phyloP scores from a whole-genome alignment of 257 asterid species.

The Ligustrum vulgare region DNA sequence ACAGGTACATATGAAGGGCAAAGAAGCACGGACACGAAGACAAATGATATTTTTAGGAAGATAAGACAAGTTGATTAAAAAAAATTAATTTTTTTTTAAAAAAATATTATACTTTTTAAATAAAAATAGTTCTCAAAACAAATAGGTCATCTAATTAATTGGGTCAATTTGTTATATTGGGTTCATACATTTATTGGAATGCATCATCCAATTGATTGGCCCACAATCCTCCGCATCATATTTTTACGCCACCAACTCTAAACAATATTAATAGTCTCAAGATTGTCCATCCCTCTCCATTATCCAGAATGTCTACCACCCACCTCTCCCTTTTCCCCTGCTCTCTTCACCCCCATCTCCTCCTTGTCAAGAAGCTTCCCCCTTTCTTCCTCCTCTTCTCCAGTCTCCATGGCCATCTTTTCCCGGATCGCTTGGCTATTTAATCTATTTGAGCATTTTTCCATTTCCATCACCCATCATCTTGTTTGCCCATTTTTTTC shows the following conservation, averaged over 20 bases:
- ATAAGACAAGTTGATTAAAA: not conserved
- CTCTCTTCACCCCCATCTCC: not conserved
- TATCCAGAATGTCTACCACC: not conserved
- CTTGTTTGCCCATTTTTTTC: not conserved
- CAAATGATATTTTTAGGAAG: not conserved
- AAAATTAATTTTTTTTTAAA: too few species aligned
- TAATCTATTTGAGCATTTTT: not conserved
- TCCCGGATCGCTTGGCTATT: not conserved
- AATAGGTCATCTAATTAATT: not conserved
- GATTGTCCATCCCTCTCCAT: not conserved
- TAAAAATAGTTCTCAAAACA: not conserved
- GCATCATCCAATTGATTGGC: not conserved
- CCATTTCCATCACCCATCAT: not conserved
- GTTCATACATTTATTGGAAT: not conserved
- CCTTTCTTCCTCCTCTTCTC: not conserved
- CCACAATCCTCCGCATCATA: not conserved
- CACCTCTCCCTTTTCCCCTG: not conserved
- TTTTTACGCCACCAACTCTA: not conserved
- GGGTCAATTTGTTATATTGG: not conserved
- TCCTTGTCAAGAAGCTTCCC: not conserved
- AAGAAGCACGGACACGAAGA: not conserved
- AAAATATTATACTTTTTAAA: too few species aligned
- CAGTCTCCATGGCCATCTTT: not conserved
- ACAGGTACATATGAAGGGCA: not conserved
- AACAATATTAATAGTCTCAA: not conserved